Percentiles rank a stretch among this genome's conserved stretches.
These are phyloP conservation scores for Conticribra weissflogii DNA, from an alignment of 108 stramenopile species.

Conservation along the genomic window DNA sequence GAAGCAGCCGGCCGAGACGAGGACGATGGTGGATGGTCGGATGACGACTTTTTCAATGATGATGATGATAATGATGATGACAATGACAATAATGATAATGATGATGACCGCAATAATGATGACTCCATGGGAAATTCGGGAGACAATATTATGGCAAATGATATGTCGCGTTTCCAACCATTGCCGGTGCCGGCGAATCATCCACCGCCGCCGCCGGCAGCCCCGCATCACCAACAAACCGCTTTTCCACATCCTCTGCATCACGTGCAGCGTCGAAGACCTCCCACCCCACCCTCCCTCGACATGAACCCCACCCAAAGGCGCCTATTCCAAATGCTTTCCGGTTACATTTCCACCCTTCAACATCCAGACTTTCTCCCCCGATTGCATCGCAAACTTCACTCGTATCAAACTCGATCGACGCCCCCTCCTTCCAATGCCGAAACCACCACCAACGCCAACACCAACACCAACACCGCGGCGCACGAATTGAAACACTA, in stretches of 20 bases:
- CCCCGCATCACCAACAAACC: not conserved
- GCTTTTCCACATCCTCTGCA: not conserved
- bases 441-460: not conserved
- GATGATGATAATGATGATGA: conserved; percentile 8
- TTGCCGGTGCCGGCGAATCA: too few relatives aligned
- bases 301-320: conserved; percentile 4
- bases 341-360: conserved; percentile 39
- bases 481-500: conserved; percentile 64
- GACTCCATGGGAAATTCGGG: not conserved
- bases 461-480: conserved; percentile 35
- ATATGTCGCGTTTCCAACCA: too few relatives aligned
- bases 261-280: not conserved
- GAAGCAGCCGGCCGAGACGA: too few relatives aligned
- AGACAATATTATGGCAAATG: too few relatives aligned
- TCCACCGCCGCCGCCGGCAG: not conserved
- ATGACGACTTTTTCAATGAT: conserved; percentile 42
- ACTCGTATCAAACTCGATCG: too few relatives aligned
- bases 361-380: conserved; percentile 43
- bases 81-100: not conserved
- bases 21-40: conserved; percentile 36
- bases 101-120: not conserved
- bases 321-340: conserved; percentile 5
- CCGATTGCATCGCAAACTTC: conserved; percentile 50
- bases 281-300: not conserved
- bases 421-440: too few relatives aligned